A percentile compares a stretch with the other conserved stretches of the same genome.
Conservation (phyloP, 257 asterid genomes). For the Osmanthus fragrans region DNA sequence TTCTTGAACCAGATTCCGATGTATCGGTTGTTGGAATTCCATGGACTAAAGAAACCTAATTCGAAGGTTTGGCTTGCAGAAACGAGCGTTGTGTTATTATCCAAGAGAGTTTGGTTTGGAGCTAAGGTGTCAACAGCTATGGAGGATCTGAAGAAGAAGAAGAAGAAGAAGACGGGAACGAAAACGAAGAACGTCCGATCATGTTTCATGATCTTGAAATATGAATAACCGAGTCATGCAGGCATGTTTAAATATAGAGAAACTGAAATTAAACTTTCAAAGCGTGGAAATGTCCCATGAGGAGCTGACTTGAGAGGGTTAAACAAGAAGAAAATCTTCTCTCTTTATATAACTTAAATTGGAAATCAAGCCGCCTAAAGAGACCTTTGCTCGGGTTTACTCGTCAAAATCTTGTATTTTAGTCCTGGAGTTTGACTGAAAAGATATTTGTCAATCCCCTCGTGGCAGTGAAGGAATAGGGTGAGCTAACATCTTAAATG, state of each 20-base stretch:
- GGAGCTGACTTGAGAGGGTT: neutral
- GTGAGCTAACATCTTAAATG: neutral
- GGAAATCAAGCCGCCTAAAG: neutral
- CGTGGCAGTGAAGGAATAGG: neutral
- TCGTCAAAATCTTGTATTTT: neutral
- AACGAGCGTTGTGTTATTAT: conserved; percentile 23
- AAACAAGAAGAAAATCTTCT: no score
- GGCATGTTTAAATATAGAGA: neutral
- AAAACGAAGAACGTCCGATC: neutral
- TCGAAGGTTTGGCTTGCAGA: conserved; percentile 18
- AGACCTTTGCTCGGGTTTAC: neutral
- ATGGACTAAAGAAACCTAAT: conserved; percentile 47
- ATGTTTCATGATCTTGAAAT: conserved; percentile 9
- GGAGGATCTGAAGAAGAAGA: conserved; percentile 8
- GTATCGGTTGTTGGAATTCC: conserved; percentile 26
- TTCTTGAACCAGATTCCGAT: conserved; percentile 43
- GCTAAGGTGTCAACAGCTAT: conserved; percentile 12
- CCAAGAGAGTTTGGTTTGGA: conserved; percentile 20
- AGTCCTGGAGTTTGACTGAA: neutral
- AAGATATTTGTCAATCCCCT: neutral
- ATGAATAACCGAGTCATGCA: neutral
- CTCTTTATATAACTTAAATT: neutral
- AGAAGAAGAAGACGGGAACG: neutral
- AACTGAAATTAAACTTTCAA: neutral
- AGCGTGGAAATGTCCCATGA: neutral